A percentile compares a stretch with the other conserved stretches of the same genome.
Evolutionary conservation across 306 rosid species (phyloP).

Genomic region (Ammopiptanthus mongolicus): DNA sequence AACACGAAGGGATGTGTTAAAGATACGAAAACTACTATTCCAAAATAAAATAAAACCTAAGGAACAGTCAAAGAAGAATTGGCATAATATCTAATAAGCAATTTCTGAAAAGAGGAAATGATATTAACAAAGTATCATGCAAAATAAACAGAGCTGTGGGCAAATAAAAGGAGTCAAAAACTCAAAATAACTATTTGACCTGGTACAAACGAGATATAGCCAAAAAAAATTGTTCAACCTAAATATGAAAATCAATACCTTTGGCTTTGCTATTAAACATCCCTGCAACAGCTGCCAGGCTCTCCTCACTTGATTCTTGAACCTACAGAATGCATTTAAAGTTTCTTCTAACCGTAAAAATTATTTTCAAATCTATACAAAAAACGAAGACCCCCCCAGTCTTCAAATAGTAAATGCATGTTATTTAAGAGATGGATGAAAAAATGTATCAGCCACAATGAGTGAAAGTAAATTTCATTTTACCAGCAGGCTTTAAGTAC

Average conservation of each 20-base stretch:
- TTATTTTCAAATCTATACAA: constrained; percentile 6
- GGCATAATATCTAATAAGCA: background rate
- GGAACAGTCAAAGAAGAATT: background rate
- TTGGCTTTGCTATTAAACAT: constrained; percentile 99
- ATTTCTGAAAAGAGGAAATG: constrained; percentile 4
- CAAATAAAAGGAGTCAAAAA: background rate
- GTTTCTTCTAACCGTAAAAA: constrained; percentile 10
- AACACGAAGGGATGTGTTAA: background rate
- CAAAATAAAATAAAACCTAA: background rate
- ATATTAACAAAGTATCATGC: background rate
- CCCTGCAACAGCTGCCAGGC: constrained; percentile 98
- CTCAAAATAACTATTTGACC: constrained; percentile 5
- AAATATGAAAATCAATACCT: constrained; percentile 50
- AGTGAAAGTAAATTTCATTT: background rate
- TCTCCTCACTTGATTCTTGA: constrained; percentile 92
- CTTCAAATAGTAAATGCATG: constrained; percentile 8
- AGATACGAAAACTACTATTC: background rate
- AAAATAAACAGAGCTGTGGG: background rate
- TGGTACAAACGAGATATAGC: background rate
- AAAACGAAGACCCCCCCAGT: background rate
- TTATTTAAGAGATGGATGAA: background rate
- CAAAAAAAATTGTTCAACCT: background rate
- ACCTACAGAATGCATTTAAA: constrained; percentile 41
- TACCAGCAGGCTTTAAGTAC: background rate
- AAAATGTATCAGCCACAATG: background rate